Percentiles rank a stretch among this genome's conserved stretches.
Conservation (phyloP, 2,329 filamentous ascomycete genomes). For the Laburnicola sp. region DNA sequence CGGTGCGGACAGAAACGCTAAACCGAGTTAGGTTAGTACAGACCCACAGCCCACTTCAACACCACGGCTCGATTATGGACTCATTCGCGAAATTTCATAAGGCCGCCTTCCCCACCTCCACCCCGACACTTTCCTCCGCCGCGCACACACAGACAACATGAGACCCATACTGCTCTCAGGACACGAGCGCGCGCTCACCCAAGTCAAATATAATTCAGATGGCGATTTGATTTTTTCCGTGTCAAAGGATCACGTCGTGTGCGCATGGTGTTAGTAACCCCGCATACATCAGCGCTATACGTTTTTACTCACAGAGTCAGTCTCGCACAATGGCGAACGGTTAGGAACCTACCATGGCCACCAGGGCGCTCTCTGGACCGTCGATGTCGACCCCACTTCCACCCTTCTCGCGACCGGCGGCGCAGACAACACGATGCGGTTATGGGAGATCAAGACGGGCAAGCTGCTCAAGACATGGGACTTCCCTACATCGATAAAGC, state of each 20-base stretch:
- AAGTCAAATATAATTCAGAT: slow-evolving; percentile 83
- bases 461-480: slow-evolving; percentile 97
- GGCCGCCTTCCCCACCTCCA: slow-evolving; percentile 23
- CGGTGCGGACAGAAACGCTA: slow-evolving; percentile 22
- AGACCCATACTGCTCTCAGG: slow-evolving; percentile 94
- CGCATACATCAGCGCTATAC: slow-evolving; percentile 1
- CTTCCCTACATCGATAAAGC: slow-evolving; percentile 94
- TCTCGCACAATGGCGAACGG: slow-evolving; percentile 94
- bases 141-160: slow-evolving; percentile 67
- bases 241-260: slow-evolving; percentile 94
- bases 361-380: slow-evolving; percentile 97
- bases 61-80: slow-evolving; percentile 30
- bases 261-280: slow-evolving; percentile 72
- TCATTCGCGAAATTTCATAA: slow-evolving; percentile 35
- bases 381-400: slow-evolving; percentile 91
- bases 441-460: slow-evolving; percentile 95
- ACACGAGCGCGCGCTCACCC: slow-evolving; percentile 94
- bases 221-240: slow-evolving; percentile 96
- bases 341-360: slow-evolving; percentile 93
- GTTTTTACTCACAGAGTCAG: slow-evolving; percentile 31
- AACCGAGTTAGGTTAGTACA: slow-evolving; percentile 20
- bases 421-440: slow-evolving; percentile 95
- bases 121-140: slow-evolving; percentile 17
- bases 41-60: slow-evolving; percentile 32
- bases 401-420: slow-evolving; percentile 92